A percentile compares a stretch with the other conserved stretches of the same genome.
phyloP scores from a whole-genome alignment of 306 rosid genomes.

The Gastrolobium bilobum region DNA sequence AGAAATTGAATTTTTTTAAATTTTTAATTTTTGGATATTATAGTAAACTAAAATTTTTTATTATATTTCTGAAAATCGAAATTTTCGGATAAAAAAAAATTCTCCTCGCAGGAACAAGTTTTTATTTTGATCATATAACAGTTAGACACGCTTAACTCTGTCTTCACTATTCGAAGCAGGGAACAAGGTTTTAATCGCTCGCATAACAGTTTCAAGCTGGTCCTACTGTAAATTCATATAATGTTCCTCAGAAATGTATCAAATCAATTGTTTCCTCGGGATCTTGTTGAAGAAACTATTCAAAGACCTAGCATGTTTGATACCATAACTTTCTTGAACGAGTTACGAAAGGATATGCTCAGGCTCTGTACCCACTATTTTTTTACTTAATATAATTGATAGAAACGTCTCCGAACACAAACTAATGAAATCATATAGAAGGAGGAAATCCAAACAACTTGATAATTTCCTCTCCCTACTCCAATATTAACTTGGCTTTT shows the following conservation, averaged over 20 bases:
- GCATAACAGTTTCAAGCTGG: too few species aligned
- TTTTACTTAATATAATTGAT: neutral
- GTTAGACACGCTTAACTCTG: too few species aligned
- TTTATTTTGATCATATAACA: too few species aligned
- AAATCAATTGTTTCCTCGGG: neutral
- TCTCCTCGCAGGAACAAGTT: too few species aligned
- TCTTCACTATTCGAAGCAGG: too few species aligned
- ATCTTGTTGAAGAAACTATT: neutral
- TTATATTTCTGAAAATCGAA: too few species aligned
- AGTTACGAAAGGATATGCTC: constrained; percentile 47
- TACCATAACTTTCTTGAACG: constrained; percentile 29
- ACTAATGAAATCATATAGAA: neutral
- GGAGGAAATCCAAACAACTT: neutral
- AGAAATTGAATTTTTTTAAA: too few species aligned
- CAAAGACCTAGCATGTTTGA: constrained; percentile 51
- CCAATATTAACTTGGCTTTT: neutral
- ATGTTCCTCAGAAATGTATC: neutral
- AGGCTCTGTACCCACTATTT: neutral
- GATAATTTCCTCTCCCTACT: neutral
- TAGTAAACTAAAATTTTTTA: too few species aligned
- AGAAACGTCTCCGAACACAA: constrained; percentile 6
- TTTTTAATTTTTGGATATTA: too few species aligned
- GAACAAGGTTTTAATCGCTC: too few species aligned
- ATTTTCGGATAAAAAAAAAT: too few species aligned
- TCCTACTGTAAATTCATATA: too few species aligned